A percentile compares a stretch with the other conserved stretches of the same genome.
Evolutionary conservation across 2,329 filamentous ascomycete genomes (phyloP).

Genomic region (Zasmidium cellare): DNA sequence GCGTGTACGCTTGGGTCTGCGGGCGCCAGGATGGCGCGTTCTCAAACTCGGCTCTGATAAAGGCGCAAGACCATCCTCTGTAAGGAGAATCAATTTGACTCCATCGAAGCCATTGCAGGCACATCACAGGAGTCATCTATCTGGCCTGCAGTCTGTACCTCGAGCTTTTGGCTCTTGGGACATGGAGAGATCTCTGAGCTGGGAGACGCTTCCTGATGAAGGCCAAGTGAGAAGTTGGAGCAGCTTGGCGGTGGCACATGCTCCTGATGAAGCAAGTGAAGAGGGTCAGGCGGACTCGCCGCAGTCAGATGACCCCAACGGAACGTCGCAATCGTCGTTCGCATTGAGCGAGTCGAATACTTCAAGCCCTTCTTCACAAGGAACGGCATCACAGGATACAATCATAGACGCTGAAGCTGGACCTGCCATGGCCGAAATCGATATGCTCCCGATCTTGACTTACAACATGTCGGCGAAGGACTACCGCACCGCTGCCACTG

Average conservation of each 20-base stretch:
- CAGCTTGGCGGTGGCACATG: neutral
- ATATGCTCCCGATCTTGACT: neutral
- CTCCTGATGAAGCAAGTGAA: neutral
- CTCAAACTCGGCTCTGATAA: no score
- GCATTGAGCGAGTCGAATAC: neutral
- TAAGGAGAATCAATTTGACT: neutral
- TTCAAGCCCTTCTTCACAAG: neutral
- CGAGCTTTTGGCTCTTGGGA: neutral
- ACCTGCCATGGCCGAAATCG: neutral
- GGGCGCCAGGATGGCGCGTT: no score
- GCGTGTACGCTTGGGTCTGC: no score
- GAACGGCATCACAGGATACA: neutral
- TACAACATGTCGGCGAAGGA: conserved; percentile 31
- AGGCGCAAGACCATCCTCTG: neutral
- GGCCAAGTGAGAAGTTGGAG: neutral
- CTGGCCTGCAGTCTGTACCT: no score
- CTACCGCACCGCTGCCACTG: conserved; percentile 27
- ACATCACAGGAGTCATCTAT: neutral
- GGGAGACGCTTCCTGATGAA: neutral
- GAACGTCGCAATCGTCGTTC: neutral
- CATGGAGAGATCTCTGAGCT: neutral
- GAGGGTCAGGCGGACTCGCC: neutral
- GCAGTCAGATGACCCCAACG: neutral
- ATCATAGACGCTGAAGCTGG: neutral
- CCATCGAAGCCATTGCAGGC: neutral